Conservation (phyloP, 2,329 filamentous ascomycete genomes). For the Chaetomium sp. region DNA sequence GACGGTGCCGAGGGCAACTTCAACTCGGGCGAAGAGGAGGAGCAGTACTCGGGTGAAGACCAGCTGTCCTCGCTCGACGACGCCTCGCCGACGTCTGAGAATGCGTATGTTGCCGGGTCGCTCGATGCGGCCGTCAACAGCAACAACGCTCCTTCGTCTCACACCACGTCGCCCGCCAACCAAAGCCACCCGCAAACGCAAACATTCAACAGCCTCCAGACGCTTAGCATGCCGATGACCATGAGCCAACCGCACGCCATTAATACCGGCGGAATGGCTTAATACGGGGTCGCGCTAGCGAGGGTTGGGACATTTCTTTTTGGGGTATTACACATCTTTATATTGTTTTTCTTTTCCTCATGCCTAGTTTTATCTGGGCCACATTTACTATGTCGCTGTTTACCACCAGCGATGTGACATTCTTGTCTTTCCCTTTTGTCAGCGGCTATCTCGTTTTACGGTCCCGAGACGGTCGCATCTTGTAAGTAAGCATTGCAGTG, state of each 20-base stretch:
- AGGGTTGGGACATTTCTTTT: not conserved
- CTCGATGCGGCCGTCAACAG: slow-evolving; percentile 50
- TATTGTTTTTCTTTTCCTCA: not conserved
- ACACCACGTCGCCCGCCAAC: slow-evolving; percentile 37
- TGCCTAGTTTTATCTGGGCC: not conserved
- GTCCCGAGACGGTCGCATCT: not conserved
- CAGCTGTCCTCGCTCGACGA: slow-evolving; percentile 80
- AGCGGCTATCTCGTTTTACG: not conserved
- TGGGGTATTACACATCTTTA: not conserved
- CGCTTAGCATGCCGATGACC: slow-evolving; percentile 65
- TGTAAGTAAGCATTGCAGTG: slow-evolving; percentile 18
- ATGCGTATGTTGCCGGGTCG: slow-evolving; percentile 60
- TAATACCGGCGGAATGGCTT: slow-evolving; percentile 45
- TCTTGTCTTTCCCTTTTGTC: slow-evolving; percentile 1
- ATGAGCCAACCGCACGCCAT: slow-evolving; percentile 55
- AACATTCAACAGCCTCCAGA: slow-evolving; percentile 60
- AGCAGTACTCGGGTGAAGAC: slow-evolving; percentile 80
- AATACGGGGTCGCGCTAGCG: not conserved
- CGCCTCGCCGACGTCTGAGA: slow-evolving; percentile 71
- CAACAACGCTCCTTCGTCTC: slow-evolving; percentile 34
- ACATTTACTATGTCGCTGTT: not conserved
- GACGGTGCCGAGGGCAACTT: slow-evolving; percentile 61
- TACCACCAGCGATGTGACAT: not conserved
- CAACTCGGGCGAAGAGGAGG: slow-evolving; percentile 80
- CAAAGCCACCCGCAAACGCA: slow-evolving; percentile 41